Conservation (phyloP, 768 basidiomycete genomes). For the Chalciporus piperatus region DNA sequence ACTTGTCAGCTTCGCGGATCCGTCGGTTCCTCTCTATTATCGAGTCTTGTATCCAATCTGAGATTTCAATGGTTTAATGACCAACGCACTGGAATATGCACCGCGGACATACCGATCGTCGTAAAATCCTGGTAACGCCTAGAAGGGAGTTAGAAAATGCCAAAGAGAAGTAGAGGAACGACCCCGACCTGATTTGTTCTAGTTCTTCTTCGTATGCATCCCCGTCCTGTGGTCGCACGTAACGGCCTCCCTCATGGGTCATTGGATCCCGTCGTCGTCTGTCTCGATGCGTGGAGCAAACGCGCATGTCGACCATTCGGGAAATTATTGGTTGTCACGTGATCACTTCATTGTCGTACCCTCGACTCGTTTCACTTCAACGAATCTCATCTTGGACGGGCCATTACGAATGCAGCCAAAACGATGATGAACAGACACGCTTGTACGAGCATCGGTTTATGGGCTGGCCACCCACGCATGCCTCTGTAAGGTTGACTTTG, state of each 20-base stretch:
- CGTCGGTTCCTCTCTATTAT: slow-evolving; percentile 83
- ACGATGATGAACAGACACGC: neutral
- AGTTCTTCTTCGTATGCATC: slow-evolving; percentile 63
- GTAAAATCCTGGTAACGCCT: slow-evolving; percentile 95
- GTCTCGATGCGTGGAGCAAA: neutral
- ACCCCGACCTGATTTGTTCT: slow-evolving; percentile 58
- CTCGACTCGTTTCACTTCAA: no score
- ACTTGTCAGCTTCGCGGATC: slow-evolving; percentile 48
- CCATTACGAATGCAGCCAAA: no score
- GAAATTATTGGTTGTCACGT: slow-evolving; percentile 13
- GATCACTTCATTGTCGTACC: slow-evolving; percentile 5
- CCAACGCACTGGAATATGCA: slow-evolving; percentile 7
- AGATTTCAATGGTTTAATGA: slow-evolving; percentile 14
- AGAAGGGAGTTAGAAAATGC: slow-evolving; percentile 15
- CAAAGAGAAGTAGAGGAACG: neutral
- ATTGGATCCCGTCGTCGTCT: slow-evolving; percentile 12
- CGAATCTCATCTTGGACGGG: no score
- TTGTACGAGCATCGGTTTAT: neutral
- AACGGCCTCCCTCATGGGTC: slow-evolving; percentile 22
- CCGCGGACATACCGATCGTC: slow-evolving; percentile 70
- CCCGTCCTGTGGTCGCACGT: slow-evolving; percentile 20
- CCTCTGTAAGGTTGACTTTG: neutral
- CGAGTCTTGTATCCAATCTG: slow-evolving; percentile 98
- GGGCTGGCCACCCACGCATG: neutral
- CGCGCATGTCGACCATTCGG: neutral